Conservation (phyloP, 2,329 filamentous ascomycete genomes). For the Hymenoscyphus repandus region DNA sequence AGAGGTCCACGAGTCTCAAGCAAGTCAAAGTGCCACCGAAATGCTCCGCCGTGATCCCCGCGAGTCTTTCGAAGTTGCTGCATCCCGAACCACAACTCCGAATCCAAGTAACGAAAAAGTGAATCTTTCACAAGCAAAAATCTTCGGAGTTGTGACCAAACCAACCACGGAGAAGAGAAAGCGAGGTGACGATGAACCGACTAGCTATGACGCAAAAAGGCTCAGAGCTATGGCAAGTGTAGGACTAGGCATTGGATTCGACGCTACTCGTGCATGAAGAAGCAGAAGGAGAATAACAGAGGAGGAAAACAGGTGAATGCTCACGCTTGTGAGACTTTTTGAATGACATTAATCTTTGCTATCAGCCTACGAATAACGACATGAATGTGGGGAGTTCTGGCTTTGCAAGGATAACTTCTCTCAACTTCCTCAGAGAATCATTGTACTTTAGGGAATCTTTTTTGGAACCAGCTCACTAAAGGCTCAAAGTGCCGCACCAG, state of each 20-base stretch:
- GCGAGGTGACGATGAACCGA: constrained; percentile 16
- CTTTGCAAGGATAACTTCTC: no score
- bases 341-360: background rate
- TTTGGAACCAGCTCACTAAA: no score
- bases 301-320: background rate
- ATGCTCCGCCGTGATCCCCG: constrained; percentile 60
- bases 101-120: constrained; percentile 38
- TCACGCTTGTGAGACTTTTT: background rate
- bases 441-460: no score
- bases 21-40: constrained; percentile 70
- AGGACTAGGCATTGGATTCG: constrained; percentile 49
- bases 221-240: constrained; percentile 42
- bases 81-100: constrained; percentile 29
- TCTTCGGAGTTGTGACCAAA: constrained; percentile 59
- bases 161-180: constrained; percentile 37
- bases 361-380: no score
- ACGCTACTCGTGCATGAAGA: constrained; percentile 7
- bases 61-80: constrained; percentile 33
- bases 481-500: no score
- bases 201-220: constrained; percentile 39
- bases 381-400: no score
- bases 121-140: constrained; percentile 50
- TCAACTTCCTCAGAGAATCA: no score
- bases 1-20: constrained; percentile 67
- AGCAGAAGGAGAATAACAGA: background rate